Evolutionary conservation across 2,329 filamentous ascomycete genomes (phyloP).

Genomic region (Nemania abortiva): DNA sequence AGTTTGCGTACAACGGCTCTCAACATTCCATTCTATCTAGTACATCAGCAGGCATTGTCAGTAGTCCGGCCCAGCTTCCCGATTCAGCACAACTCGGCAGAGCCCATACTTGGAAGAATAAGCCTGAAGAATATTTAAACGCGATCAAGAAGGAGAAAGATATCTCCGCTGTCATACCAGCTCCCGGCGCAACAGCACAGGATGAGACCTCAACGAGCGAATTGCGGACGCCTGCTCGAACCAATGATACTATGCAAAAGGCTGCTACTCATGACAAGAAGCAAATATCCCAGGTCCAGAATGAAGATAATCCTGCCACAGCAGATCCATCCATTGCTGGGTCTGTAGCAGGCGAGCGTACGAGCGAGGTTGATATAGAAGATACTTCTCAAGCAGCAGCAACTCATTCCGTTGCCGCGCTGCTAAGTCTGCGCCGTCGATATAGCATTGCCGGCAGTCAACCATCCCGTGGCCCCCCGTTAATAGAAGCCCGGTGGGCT

Average conservation of each 20-base stretch:
- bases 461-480: slow-evolving; percentile 48
- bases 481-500: slow-evolving; percentile 74
- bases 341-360: slow-evolving; percentile 69
- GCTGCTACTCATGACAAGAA: slow-evolving; percentile 42
- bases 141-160: slow-evolving; percentile 56
- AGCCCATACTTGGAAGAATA: slow-evolving; percentile 73
- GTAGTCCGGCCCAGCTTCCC: slow-evolving; percentile 51
- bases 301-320: slow-evolving; percentile 49
- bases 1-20: slow-evolving; percentile 52
- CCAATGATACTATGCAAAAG: slow-evolving; percentile 38
- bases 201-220: slow-evolving; percentile 37
- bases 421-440: slow-evolving; percentile 70
- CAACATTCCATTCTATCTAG: slow-evolving; percentile 55
- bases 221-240: slow-evolving; percentile 27
- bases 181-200: slow-evolving; percentile 29
- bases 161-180: slow-evolving; percentile 40
- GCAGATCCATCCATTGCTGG: slow-evolving; percentile 67
- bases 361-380: slow-evolving; percentile 70
- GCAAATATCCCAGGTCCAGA: slow-evolving; percentile 39
- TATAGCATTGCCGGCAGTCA: slow-evolving; percentile 64
- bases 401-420: slow-evolving; percentile 57
- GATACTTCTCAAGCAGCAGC: slow-evolving; percentile 64
- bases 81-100: slow-evolving; percentile 57
- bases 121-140: slow-evolving; percentile 69
- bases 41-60: slow-evolving; percentile 51